Evolutionary conservation across 495 filamentous ascomycete species (phyloP).

Genomic region (Daldinia childiae): DNA sequence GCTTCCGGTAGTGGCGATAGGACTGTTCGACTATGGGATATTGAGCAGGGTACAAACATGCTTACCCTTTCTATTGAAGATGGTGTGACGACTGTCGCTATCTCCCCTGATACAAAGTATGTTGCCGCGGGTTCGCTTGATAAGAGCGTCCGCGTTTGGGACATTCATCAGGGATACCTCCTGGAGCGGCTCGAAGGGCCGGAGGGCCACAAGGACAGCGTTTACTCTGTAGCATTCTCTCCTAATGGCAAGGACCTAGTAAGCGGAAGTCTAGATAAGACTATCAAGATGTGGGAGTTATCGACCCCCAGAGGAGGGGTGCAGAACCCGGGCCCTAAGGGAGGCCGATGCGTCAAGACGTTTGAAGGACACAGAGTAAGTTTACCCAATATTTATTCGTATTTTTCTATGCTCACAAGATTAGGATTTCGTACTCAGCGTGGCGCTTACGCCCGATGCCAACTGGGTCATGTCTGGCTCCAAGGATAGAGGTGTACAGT

Average conservation of each 20-base stretch:
- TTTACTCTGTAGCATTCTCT: constrained; percentile 92
- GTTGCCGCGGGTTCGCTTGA: constrained; percentile 89
- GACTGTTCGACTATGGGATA: constrained; percentile 90
- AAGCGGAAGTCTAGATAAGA: constrained; percentile 90
- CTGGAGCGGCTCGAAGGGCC: constrained; percentile 85
- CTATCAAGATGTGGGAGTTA: constrained; percentile 95
- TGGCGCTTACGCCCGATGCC: constrained; percentile 86
- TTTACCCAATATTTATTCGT: constrained; percentile 18
- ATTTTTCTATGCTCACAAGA: constrained; percentile 40
- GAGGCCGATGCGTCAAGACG: constrained; percentile 84
- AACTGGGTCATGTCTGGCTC: constrained; percentile 92
- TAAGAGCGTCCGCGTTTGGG: constrained; percentile 92
- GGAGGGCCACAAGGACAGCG: constrained; percentile 89
- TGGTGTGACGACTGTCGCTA: constrained; percentile 90
- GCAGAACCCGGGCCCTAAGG: constrained; percentile 70
- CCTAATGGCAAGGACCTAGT: constrained; percentile 88
- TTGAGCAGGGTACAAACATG: constrained; percentile 75
- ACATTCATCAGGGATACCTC: constrained; percentile 79
- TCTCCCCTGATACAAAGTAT: constrained; percentile 86
- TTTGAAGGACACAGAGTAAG: constrained; percentile 91
- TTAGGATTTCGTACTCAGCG: constrained; percentile 90
- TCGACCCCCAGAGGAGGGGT: constrained; percentile 72
- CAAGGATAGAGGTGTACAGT: constrained; percentile 90
- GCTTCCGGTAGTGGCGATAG: constrained; percentile 89
- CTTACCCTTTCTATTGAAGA: constrained; percentile 87